Evolutionary conservation across 2,329 filamentous ascomycete species (phyloP).

Genomic region (Trichoderma semiorbis): DNA sequence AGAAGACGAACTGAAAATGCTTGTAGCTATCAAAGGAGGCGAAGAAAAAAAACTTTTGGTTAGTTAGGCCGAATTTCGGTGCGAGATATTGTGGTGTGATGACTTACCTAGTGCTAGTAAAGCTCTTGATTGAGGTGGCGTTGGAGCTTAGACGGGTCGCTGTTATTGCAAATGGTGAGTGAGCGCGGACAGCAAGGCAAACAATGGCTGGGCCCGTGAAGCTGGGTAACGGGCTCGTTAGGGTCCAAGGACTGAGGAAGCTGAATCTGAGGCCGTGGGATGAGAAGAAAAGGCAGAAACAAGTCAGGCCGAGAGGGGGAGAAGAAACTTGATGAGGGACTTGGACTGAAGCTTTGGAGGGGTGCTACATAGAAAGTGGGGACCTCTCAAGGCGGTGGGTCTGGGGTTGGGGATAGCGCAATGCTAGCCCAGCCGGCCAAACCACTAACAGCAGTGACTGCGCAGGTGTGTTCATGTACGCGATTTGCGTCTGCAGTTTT

Average conservation of each 20-base stretch:
- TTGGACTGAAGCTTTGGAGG: slow-evolving; percentile 19
- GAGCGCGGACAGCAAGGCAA: not conserved
- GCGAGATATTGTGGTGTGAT: slow-evolving; percentile 16
- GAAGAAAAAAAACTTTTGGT: not conserved
- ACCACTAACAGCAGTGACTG: slow-evolving; percentile 10
- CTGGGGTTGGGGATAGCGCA: slow-evolving; percentile 14
- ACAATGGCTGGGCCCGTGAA: slow-evolving; percentile 7
- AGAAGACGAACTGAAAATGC: not conserved
- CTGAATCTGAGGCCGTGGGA: slow-evolving; percentile 5
- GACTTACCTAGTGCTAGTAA: not conserved
- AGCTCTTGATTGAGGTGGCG: slow-evolving; percentile 12
- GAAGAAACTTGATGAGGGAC: slow-evolving; percentile 17
- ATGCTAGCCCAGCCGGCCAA: not conserved
- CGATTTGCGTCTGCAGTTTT: slow-evolving; percentile 7
- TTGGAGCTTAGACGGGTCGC: not conserved
- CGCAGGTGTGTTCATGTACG: slow-evolving; percentile 10
- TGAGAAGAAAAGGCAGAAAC: not conserved
- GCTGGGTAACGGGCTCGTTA: not conserved
- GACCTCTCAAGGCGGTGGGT: slow-evolving; percentile 14
- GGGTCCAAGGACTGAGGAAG: not conserved
- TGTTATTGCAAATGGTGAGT: not conserved
- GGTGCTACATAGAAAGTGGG: slow-evolving; percentile 17
- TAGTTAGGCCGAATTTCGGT: slow-evolving; percentile 2
- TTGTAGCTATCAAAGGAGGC: not conserved
- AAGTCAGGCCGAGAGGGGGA: slow-evolving; percentile 13